phyloP scores from a whole-genome alignment of 2,329 filamentous ascomycete genomes.

The Pseudogymnoascus sp. region DNA sequence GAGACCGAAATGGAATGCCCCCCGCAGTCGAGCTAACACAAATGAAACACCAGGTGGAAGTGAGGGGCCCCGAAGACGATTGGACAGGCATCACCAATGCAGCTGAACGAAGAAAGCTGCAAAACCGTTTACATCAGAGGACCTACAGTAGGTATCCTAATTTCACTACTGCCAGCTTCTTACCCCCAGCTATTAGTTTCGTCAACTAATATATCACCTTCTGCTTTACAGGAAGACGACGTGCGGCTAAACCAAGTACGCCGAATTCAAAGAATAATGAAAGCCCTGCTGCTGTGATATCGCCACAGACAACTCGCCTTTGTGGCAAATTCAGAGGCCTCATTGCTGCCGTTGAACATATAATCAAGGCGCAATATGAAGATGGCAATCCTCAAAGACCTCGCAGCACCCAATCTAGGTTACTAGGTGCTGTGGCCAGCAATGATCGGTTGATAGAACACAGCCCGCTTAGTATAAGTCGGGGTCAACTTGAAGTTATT shows the following conservation, averaged over 20 bases:
- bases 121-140: slow-evolving; percentile 26
- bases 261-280: too few species aligned
- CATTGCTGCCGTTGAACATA: neutral
- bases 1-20: too few species aligned
- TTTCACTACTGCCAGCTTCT: neutral
- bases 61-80: slow-evolving; percentile 23
- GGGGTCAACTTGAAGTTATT: neutral
- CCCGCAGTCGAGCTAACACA: too few species aligned
- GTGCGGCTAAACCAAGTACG: neutral
- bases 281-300: too few species aligned
- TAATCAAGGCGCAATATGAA: neutral
- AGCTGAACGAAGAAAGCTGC: slow-evolving; percentile 21
- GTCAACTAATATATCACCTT: too few species aligned
- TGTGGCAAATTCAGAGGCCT: neutral
- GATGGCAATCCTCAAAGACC: too few species aligned
- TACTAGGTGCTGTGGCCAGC: neutral
- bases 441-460: neutral
- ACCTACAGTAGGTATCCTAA: slow-evolving; percentile 21
- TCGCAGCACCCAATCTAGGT: too few species aligned
- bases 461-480: neutral
- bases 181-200: too few species aligned
- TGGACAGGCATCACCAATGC: slow-evolving; percentile 30
- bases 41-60: neutral
- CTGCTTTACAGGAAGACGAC: slow-evolving; percentile 6
- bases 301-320: too few species aligned